Conservation (phyloP, 257 asterid species). For the Solanum chiquidenum region DNA sequence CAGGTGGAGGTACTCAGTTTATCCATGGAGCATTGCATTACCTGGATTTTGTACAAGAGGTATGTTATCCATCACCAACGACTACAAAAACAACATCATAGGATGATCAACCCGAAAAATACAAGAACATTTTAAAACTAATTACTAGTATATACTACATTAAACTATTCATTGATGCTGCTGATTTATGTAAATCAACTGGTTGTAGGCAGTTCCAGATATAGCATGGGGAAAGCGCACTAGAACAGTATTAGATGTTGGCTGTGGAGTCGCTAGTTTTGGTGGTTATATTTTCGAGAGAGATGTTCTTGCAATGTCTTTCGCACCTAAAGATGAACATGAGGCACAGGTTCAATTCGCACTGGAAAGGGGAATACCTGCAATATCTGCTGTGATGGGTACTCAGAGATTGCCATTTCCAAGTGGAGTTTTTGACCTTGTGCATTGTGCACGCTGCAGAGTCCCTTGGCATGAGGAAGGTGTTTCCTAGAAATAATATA, state of each 20-base stretch:
- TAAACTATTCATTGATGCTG: background rate
- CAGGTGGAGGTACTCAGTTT: slow-evolving; percentile 97
- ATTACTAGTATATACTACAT: background rate
- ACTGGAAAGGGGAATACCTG: slow-evolving; percentile 88
- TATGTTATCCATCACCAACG: slow-evolving; percentile 10
- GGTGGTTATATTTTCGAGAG: slow-evolving; percentile 81
- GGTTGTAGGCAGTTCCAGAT: slow-evolving; percentile 61
- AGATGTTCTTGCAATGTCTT: slow-evolving; percentile 71
- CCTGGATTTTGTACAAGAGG: slow-evolving; percentile 73
- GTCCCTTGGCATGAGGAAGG: slow-evolving; percentile 92
- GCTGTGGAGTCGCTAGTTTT: slow-evolving; percentile 90
- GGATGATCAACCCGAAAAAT: background rate
- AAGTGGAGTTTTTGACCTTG: slow-evolving; percentile 66
- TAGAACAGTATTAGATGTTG: slow-evolving; percentile 64
- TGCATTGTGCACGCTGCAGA: slow-evolving; percentile 96
- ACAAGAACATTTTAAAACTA: background rate
- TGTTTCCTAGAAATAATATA: slow-evolving; percentile 4
- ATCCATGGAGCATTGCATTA: slow-evolving; percentile 84
- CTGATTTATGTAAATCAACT: slow-evolving; percentile 1
- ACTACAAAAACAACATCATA: background rate
- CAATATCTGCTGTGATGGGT: slow-evolving; percentile 90
- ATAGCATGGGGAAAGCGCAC: slow-evolving; percentile 87
- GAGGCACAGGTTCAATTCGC: slow-evolving; percentile 94
- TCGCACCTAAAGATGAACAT: slow-evolving; percentile 89
- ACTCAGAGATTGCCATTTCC: slow-evolving; percentile 77